Percentiles rank a stretch among this genome's conserved stretches.
These are phyloP conservation scores for Drechmeria coniospora DNA, from an alignment of 2,329 filamentous ascomycete genomes.

Conservation along the genomic window DNA sequence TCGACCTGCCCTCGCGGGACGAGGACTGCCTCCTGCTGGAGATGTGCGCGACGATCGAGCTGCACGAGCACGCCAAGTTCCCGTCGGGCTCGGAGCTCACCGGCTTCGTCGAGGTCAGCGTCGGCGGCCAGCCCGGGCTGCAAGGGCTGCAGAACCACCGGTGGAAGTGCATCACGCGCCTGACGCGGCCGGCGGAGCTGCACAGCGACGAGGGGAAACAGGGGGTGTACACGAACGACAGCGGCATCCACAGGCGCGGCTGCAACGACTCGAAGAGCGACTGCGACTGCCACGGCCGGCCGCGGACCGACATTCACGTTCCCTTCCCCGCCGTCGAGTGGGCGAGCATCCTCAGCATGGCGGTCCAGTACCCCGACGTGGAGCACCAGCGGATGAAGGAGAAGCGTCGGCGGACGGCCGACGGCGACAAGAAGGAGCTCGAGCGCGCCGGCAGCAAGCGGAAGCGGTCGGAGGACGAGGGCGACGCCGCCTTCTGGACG, in stretches of 20 bases:
- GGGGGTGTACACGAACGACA: slow-evolving; percentile 32
- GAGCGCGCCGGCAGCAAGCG: slow-evolving; percentile 21
- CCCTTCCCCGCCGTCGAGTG: slow-evolving; percentile 43
- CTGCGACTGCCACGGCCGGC: slow-evolving; percentile 34
- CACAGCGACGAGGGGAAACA: slow-evolving; percentile 27
- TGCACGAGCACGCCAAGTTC: slow-evolving; percentile 41
- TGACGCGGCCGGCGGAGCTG: slow-evolving; percentile 41
- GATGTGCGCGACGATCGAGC: slow-evolving; percentile 44
- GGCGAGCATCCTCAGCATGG: slow-evolving; percentile 42
- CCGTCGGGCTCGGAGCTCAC: slow-evolving; percentile 44
- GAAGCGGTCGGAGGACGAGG: slow-evolving; percentile 24
- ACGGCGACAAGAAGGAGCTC: slow-evolving; percentile 19
- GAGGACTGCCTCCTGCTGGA: slow-evolving; percentile 43
- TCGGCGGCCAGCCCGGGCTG: slow-evolving; percentile 37
- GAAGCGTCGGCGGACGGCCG: slow-evolving; percentile 18
- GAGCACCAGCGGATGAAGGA: slow-evolving; percentile 23
- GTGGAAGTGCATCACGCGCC: slow-evolving; percentile 45
- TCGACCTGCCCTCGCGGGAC: slow-evolving; percentile 31
- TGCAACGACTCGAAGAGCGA: slow-evolving; percentile 30
- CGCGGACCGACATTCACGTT: slow-evolving; percentile 35
- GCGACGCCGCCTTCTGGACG: slow-evolving; percentile 23
- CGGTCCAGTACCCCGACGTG: slow-evolving; percentile 34
- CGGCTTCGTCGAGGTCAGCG: slow-evolving; percentile 45
- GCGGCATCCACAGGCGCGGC: slow-evolving; percentile 36
- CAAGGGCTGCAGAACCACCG: slow-evolving; percentile 36